These are phyloP conservation scores for Cordyceps javanica DNA, from an alignment of 2,329 filamentous ascomycete species.

Conservation along the genomic window DNA sequence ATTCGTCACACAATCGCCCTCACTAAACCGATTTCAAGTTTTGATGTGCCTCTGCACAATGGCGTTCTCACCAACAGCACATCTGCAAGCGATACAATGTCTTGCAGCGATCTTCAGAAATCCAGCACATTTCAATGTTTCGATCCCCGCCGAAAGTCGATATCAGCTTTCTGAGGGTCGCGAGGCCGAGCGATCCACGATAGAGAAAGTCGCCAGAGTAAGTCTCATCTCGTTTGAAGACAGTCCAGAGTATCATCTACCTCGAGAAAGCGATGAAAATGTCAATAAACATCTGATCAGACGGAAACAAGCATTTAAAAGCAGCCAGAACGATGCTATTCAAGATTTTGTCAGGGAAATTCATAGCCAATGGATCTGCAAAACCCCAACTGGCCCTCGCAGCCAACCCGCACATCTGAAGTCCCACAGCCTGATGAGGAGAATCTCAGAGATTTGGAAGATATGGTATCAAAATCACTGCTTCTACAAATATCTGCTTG, in stretches of 20 bases:
- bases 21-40: not conserved
- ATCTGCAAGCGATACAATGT: not conserved
- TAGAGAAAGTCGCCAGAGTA: not conserved
- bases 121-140: not conserved
- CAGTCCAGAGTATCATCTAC: not conserved
- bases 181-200: not conserved
- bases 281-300: too few species aligned
- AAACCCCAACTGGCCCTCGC: not conserved
- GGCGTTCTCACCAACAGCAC: not conserved
- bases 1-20: not conserved
- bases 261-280: not conserved
- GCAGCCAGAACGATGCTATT: not conserved
- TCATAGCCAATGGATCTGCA: not conserved
- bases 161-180: not conserved
- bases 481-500: not conserved
- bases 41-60: slow-evolving; percentile 2
- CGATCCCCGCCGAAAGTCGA: not conserved
- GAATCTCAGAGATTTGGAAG: not conserved
- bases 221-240: not conserved
- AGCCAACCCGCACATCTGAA: not conserved
- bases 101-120: not conserved
- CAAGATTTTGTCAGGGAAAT: not conserved
- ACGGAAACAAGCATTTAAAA: too few species aligned
- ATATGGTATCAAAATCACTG: not conserved
- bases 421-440: not conserved